Conservation (phyloP, 352 stramenopile species). For the Achlya hypogyna region DNA sequence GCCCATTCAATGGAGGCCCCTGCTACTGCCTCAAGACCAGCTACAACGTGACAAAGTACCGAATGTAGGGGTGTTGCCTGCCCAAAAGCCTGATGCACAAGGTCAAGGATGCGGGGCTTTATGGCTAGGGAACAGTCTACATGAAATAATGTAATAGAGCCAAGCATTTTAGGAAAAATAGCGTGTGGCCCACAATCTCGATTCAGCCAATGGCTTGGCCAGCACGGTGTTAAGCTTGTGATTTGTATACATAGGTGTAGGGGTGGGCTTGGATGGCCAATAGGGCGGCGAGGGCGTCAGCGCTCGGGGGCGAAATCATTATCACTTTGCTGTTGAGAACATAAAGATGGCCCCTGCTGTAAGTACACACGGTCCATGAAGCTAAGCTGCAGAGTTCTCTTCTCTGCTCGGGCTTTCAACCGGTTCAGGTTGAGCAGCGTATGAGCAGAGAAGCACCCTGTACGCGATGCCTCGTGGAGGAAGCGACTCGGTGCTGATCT, state of each 20-base stretch:
- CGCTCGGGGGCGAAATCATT: not conserved
- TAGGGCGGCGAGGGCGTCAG: not conserved
- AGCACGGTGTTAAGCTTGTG: not conserved
- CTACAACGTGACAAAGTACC: no score
- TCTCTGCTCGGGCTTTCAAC: slow-evolving; percentile 52
- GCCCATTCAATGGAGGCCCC: no score
- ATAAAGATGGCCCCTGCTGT: slow-evolving; percentile 35
- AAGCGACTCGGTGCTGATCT: not conserved
- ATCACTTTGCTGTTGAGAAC: slow-evolving; percentile 21
- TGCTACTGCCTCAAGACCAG: no score
- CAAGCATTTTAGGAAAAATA: no score
- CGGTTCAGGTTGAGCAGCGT: not conserved
- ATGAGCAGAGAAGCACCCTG: not conserved
- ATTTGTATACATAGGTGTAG: slow-evolving; percentile 1
- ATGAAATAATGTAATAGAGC: not conserved
- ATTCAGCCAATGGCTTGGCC: no score
- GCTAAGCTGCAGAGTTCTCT: slow-evolving; percentile 69
- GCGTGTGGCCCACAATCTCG: no score
- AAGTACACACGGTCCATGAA: slow-evolving; percentile 21
- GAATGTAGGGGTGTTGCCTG: no score
- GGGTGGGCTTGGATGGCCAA: not conserved
- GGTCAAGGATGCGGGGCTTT: no score
- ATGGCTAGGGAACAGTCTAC: no score
- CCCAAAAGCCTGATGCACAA: no score
- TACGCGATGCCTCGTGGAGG: not conserved